Percentiles rank a stretch among this genome's conserved stretches.
phyloP scores from a whole-genome alignment of 768 basidiomycete genomes.

The Collybia nuda region DNA sequence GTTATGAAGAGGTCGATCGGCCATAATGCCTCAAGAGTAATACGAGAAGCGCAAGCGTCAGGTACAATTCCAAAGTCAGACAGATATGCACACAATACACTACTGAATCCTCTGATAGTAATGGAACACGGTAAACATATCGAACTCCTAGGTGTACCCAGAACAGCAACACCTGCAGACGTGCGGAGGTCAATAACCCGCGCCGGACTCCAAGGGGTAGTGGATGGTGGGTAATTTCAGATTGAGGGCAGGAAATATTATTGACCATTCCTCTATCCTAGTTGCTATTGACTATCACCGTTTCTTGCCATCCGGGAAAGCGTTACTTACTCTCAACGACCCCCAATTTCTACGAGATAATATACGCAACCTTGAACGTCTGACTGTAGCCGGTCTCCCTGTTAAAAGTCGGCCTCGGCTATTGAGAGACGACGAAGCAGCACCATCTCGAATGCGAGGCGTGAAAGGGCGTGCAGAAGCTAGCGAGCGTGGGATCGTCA shows the following conservation, averaged over 20 bases:
- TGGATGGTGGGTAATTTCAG: constrained; percentile 35
- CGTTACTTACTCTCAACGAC: constrained; percentile 53
- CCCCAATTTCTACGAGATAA: constrained; percentile 42
- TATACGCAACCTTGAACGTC: constrained; percentile 38
- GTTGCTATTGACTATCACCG: constrained; percentile 60
- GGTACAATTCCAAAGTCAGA: neutral
- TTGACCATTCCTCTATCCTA: constrained; percentile 19
- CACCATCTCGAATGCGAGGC: constrained; percentile 22
- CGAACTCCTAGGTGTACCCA: constrained; percentile 47
- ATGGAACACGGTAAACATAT: constrained; percentile 37
- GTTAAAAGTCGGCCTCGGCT: constrained; percentile 32
- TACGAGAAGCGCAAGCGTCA: neutral
- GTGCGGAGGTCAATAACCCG: constrained; percentile 43
- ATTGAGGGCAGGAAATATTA: neutral
- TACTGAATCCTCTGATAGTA: constrained; percentile 10
- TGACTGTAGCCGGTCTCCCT: constrained; percentile 45
- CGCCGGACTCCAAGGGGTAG: constrained; percentile 43
- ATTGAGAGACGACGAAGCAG: constrained; percentile 7
- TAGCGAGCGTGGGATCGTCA: constrained; percentile 18
- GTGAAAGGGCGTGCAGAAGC: constrained; percentile 27
- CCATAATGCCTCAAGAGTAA: neutral
- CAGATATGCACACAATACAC: too few relatives aligned
- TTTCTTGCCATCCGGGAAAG: constrained; percentile 60
- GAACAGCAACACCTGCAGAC: constrained; percentile 54
- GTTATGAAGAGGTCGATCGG: neutral